Evolutionary conservation across 192 early-diverging fungal genomes (phyloP), one percentile per base, ranked within the genome.

Genomic region (Entrophospora sp.): DNA sequence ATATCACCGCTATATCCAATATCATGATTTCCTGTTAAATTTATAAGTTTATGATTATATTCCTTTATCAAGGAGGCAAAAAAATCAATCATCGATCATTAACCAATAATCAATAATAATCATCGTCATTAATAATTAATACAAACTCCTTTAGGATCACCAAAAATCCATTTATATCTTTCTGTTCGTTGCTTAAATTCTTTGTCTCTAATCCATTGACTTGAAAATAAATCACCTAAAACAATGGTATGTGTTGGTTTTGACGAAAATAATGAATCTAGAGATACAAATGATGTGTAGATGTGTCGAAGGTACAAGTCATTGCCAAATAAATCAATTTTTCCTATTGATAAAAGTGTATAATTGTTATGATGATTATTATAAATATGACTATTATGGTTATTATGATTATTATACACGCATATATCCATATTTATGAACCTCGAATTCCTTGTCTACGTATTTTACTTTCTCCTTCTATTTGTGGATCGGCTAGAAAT

Each of bases 201-300:
- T 4, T 22, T 40, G 25, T 71, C 75, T 52, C 69, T 72, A 45
- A 83, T 78, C 81, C 83, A 82, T 69, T 87, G 85, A 59, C 81
- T 82, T 1, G 85, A 87, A 28, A 87, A 87, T 14, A 87, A 73
- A 61, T 87, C 85, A 60, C 85, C 85, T 61, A 87, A 75, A 42
- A 82, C 71, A n/a, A 72, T 71, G 14, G 75, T 75, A 67, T 87
- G 83, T 18, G 79, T 76, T 4, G 83, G 82, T 22, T 56, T 22
- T 43, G 71, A 46, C 2, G 67, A 67, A n/a, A 60, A 60, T 43
- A 61, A 30, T 52, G 72, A 77, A 20, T 68, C 71, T 1, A 69
- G 67, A 13, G 38, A 64, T 40, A 79, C 72, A 40, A 83, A 81
- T 6, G 83, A 73, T 38, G 67, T 71, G 57, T 81, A 83, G 16